Conservation (phyloP, 2,329 filamentous ascomycete species). For the Colletotrichum kahawae region DNA sequence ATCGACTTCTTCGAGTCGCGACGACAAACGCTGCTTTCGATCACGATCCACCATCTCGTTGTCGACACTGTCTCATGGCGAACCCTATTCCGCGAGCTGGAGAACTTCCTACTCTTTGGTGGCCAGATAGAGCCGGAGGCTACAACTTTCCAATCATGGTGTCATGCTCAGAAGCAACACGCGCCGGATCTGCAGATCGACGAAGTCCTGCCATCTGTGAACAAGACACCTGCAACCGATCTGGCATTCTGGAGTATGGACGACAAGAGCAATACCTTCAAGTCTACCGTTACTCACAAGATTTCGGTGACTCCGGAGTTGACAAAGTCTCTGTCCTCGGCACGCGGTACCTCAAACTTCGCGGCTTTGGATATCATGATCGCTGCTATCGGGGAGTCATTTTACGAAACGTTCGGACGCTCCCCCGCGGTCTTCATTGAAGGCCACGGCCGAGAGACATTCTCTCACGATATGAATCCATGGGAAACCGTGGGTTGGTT, state of each 20-base stretch:
- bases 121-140: background rate
- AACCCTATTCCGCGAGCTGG: constrained; percentile 47
- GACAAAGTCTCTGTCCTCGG: constrained; percentile 29
- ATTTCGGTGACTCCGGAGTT: constrained; percentile 26
- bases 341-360: constrained; percentile 33
- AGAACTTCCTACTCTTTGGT: constrained; percentile 33
- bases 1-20: background rate
- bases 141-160: background rate
- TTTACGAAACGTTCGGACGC: constrained; percentile 36
- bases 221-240: constrained; percentile 23
- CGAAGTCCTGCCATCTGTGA: background rate
- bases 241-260: constrained; percentile 30
- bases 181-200: background rate
- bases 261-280: constrained; percentile 22
- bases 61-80: constrained; percentile 53
- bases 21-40: constrained; percentile 28
- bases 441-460: constrained; percentile 45
- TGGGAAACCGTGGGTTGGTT: constrained; percentile 51
- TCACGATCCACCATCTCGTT: constrained; percentile 41
- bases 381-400: constrained; percentile 37
- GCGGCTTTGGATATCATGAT: constrained; percentile 43
- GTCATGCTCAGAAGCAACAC: background rate
- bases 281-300: constrained; percentile 28
- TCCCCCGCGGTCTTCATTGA: constrained; percentile 43
- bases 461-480: constrained; percentile 35